Conservation (phyloP, 2,329 filamentous ascomycete species). For the Aureobasidium zeae region DNA sequence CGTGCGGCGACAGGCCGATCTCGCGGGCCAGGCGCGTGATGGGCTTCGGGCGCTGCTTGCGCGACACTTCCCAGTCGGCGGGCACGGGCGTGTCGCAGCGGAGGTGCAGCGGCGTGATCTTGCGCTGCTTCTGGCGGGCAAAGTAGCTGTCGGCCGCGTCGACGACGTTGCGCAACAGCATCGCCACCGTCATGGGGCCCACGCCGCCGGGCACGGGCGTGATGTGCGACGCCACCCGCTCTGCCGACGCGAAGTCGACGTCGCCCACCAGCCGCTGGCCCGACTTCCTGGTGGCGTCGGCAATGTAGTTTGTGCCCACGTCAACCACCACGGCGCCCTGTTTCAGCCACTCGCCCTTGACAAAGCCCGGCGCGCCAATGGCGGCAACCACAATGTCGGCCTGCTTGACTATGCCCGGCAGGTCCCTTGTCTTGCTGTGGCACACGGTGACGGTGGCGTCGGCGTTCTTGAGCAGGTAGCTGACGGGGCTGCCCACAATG, state of each 20-base stretch:
- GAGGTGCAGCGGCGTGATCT: slow-evolving; percentile 72
- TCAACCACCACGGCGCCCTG: slow-evolving; percentile 92
- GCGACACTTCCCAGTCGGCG: slow-evolving; percentile 90
- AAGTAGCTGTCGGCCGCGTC: slow-evolving; percentile 75
- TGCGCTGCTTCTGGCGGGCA: slow-evolving; percentile 70
- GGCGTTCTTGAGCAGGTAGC: slow-evolving; percentile 88
- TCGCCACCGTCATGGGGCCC: slow-evolving; percentile 97
- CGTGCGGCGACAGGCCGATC: slow-evolving; percentile 75
- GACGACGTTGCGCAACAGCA: slow-evolving; percentile 93
- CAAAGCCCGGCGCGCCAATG: slow-evolving; percentile 76
- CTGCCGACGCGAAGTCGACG: slow-evolving; percentile 81
- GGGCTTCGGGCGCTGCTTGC: slow-evolving; percentile 81
- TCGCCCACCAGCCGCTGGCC: slow-evolving; percentile 89
- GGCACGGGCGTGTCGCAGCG: slow-evolving; percentile 73
- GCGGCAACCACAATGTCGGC: slow-evolving; percentile 89
- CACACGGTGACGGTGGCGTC: slow-evolving; percentile 95
- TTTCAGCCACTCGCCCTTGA: slow-evolving; percentile 95
- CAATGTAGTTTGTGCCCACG: slow-evolving; percentile 92
- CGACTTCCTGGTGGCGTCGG: slow-evolving; percentile 82
- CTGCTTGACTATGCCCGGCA: slow-evolving; percentile 64
- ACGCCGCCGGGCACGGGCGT: slow-evolving; percentile 95
- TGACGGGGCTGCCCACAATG: slow-evolving; percentile 94
- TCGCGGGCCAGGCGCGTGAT: slow-evolving; percentile 79
- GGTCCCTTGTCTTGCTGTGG: slow-evolving; percentile 73
- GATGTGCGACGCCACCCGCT: slow-evolving; percentile 79